Evolutionary conservation across 441 rosid genomes (phyloP).

Genomic region (Populus tomentosa): DNA sequence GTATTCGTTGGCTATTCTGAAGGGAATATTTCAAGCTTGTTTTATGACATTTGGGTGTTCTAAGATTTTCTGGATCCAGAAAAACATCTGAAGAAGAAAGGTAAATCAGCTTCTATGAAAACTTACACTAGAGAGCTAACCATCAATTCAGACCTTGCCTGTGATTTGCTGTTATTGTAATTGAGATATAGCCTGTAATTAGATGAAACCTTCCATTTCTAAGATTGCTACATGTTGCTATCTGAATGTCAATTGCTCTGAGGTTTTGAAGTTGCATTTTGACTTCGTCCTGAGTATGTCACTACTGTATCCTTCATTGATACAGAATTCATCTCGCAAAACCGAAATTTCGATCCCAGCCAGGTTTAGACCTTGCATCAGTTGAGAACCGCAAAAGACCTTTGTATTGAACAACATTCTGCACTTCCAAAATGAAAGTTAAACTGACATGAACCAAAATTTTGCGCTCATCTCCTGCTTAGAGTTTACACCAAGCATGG

Average conservation of each 20-base stretch:
- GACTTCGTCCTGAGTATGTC: neutral
- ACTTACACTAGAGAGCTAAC: conserved; percentile 41
- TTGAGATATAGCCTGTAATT: conserved; percentile 34
- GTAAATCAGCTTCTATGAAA: conserved; percentile 19
- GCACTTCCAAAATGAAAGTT: neutral
- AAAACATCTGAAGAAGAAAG: conserved; percentile 15
- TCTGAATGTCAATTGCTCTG: conserved; percentile 26
- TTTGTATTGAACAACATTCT: neutral
- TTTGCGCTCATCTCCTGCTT: no score
- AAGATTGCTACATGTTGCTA: conserved; percentile 28
- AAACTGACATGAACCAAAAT: no score
- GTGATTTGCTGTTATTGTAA: conserved; percentile 26
- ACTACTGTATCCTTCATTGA: neutral
- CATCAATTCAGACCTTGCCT: conserved; percentile 19
- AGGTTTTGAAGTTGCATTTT: conserved; percentile 14
- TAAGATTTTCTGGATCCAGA: conserved; percentile 22
- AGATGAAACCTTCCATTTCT: conserved; percentile 25
- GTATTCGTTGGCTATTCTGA: conserved; percentile 7
- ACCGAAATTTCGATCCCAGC: neutral
- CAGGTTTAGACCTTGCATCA: neutral
- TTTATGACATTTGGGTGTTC: conserved; percentile 29
- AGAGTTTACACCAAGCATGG: neutral
- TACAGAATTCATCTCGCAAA: neutral
- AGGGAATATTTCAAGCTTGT: conserved; percentile 26
- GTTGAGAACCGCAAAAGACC: neutral